Evolutionary conservation across 495 filamentous ascomycete genomes (phyloP), one percentile per base, ranked within the genome.

Genomic region (Penicilliopsis zonata): DNA sequence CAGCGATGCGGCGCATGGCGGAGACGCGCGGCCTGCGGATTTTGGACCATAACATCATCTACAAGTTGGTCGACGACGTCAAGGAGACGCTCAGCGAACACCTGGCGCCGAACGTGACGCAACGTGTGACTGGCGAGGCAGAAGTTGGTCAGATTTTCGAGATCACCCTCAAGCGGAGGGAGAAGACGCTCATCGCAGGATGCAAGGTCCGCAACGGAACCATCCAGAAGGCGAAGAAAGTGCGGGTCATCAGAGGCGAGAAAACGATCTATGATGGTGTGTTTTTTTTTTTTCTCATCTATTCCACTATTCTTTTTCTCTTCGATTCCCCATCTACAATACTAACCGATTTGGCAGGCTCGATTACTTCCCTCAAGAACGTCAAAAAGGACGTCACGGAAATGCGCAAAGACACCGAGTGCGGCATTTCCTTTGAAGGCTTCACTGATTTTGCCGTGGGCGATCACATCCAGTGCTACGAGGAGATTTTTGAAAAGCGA

Each of bases 391-490:
- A 94, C 47, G 78, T 86, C 5, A 61, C 63, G 5, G 82, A 93
- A 47, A 86, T 88, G 74, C 78, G 74, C 44, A 96, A 93, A 65
- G 86, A 83, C 24, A 74, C 64, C 25, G 92, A 99, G 52, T 99
- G 92, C 46, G 92, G 92, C 31, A 79, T 99, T 37, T 74, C 69
- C 22, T 94, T 99, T 45, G 72, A 79, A 5, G 66, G 60, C 22
- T 96, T 83, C 80, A 61, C 74, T 12, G 78, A 70, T 13, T 83
- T 96, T 57, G 48, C 74, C 36, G 65, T 75, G 19, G 90, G 87
- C 15, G 92, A 99, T 59, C 69, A 76, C 42, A 64, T 96, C 38
- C 88, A 94, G 61, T 71, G 74, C 13, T 87, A 88, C 49, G 86
- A 94, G 47, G 78, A 86, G 58, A 66, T 75, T 12, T 50, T 46